These are phyloP conservation scores for Corynespora cassiicola DNA, from an alignment of 2,329 filamentous ascomycete genomes.

Conservation along the genomic window DNA sequence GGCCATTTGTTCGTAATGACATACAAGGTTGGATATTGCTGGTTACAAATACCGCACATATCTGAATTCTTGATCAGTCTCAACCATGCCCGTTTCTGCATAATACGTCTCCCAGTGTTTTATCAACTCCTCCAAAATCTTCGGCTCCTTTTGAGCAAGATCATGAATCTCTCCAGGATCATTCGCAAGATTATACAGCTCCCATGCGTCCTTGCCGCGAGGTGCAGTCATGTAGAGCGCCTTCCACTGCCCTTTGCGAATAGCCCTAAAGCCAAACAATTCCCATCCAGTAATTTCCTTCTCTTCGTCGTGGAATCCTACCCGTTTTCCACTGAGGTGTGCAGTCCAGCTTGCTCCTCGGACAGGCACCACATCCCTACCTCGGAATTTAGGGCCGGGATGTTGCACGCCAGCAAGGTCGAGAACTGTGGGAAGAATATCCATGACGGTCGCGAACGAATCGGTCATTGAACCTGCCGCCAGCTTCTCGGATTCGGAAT, in stretches of 20 bases:
- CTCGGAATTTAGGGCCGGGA: constrained; percentile 33
- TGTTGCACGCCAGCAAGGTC: constrained; percentile 41
- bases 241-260: constrained; percentile 15
- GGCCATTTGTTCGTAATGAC: too few relatives aligned
- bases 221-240: constrained; percentile 15
- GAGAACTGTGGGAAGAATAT: constrained; percentile 45
- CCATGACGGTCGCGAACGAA: constrained; percentile 46
- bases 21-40: not conserved
- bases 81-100: constrained; percentile 17
- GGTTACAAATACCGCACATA: constrained; percentile 3
- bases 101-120: constrained; percentile 16
- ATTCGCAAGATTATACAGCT: constrained; percentile 13
- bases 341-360: constrained; percentile 9
- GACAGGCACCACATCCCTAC: constrained; percentile 23
- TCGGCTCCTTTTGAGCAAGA: constrained; percentile 9
- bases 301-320: constrained; percentile 8
- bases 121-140: constrained; percentile 10
- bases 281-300: constrained; percentile 13
- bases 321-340: constrained; percentile 2
- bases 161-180: constrained; percentile 15
- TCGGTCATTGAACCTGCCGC: constrained; percentile 27
- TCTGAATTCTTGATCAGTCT: constrained; percentile 8
- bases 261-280: constrained; percentile 14
- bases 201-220: constrained; percentile 13
- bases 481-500: not conserved